These are phyloP conservation scores for Penstemon barbatus DNA, from an alignment of 257 asterid species.

Conservation along the genomic window DNA sequence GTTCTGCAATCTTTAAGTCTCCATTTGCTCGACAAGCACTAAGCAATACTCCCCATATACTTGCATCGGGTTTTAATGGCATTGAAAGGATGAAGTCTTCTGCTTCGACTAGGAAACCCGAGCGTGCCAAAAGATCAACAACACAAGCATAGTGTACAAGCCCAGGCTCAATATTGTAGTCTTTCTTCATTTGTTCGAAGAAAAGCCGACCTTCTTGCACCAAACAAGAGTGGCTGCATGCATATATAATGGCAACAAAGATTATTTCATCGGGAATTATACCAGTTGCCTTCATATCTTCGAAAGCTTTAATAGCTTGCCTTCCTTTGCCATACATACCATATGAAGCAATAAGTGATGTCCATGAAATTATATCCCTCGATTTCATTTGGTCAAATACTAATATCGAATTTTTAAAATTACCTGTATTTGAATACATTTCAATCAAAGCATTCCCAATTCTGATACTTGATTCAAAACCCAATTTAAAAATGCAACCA, in stretches of 20 bases:
- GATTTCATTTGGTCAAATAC: slow-evolving; percentile 63
- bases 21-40: slow-evolving; percentile 72
- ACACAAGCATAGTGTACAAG: slow-evolving; percentile 82
- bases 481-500: slow-evolving; percentile 59
- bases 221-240: slow-evolving; percentile 87
- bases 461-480: slow-evolving; percentile 50
- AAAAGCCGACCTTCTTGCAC: slow-evolving; percentile 67
- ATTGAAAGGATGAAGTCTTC: slow-evolving; percentile 68
- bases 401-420: slow-evolving; percentile 47
- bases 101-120: slow-evolving; percentile 70
- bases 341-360: slow-evolving; percentile 66
- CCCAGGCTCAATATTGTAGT: slow-evolving; percentile 62
- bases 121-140: slow-evolving; percentile 80
- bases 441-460: slow-evolving; percentile 76
- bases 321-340: slow-evolving; percentile 90
- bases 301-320: slow-evolving; percentile 64
- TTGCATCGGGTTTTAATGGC: slow-evolving; percentile 77
- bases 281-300: slow-evolving; percentile 55
- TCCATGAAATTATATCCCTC: slow-evolving; percentile 77
- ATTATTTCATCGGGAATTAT: slow-evolving; percentile 57
- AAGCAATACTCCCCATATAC: slow-evolving; percentile 80
- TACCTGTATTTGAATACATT: slow-evolving; percentile 76
- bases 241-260: slow-evolving; percentile 64
- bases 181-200: slow-evolving; percentile 71
- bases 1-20: slow-evolving; percentile 54